phyloP scores from a whole-genome alignment of 805 yeast genomes.

The Sungouiella blattae region DNA sequence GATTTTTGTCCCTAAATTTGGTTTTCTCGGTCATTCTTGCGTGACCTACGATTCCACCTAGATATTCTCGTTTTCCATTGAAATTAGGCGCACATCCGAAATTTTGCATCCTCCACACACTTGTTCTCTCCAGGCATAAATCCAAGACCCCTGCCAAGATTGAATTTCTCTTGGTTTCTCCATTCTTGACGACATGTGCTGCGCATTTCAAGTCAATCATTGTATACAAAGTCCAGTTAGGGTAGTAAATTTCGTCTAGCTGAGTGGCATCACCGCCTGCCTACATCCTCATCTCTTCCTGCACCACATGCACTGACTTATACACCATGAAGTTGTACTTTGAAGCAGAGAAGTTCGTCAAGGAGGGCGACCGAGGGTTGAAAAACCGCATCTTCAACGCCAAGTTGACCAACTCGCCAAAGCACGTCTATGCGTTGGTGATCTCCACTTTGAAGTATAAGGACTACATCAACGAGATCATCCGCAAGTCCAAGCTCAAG shows the following conservation, averaged over 20 bases:
- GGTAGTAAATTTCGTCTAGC: neutral
- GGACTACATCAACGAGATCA: slow-evolving; percentile 57
- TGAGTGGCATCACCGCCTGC: neutral
- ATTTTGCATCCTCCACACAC: too few species aligned
- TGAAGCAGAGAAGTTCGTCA: slow-evolving; percentile 39
- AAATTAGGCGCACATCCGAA: too few species aligned
- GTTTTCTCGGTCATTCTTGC: too few species aligned
- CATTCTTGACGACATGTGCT: too few species aligned
- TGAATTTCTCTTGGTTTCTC: too few species aligned
- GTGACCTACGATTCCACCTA: too few species aligned
- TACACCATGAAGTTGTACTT: slow-evolving; percentile 39
- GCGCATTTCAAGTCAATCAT: too few species aligned
- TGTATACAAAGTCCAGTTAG: too few species aligned
- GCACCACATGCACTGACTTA: neutral
- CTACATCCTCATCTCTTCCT: slow-evolving; percentile 2
- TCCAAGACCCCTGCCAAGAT: too few species aligned
- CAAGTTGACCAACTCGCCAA: slow-evolving; percentile 53
- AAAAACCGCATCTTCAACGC: slow-evolving; percentile 39
- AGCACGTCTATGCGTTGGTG: slow-evolving; percentile 82
- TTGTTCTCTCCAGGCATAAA: too few species aligned
- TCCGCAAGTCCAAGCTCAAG: slow-evolving; percentile 66
- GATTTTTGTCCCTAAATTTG: too few species aligned
- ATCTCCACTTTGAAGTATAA: slow-evolving; percentile 72
- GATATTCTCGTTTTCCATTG: too few species aligned
- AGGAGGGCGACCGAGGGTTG: slow-evolving; percentile 22